Evolutionary conservation across 2,329 filamentous ascomycete species (phyloP), one percentile per base, ranked within the genome.

Genomic region (Aspergillus brunneoviolaceus): DNA sequence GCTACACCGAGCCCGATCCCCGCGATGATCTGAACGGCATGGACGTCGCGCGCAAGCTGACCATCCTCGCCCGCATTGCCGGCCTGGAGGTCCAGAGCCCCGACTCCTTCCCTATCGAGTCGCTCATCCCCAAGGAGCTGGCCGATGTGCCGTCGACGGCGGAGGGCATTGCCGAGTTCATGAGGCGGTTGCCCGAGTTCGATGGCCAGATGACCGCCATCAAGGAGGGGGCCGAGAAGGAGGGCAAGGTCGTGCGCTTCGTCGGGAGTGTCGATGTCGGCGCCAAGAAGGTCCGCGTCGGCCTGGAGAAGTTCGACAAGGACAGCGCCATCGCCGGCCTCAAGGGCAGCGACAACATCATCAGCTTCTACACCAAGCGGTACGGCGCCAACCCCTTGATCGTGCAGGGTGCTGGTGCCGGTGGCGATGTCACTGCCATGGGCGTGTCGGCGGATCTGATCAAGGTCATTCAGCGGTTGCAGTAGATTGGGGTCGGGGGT

Each of bases 281-380:
- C n/a, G 85, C 83, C 63, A 89, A 91, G 74, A 81, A 87, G 68
- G 90, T 98, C 75, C 96, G 93, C 82, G 95, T 99, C 60, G 94
- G 95, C 2, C 79, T 99, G 65, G 89, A 97, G 83, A 91, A 89
- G 79, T 93, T 92, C 69, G 92, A 96, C 67, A 87, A 86, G 68
- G 90, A 89, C 62, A 92, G 96, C 73, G 91, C 95, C 12, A 97
- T 99, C 79, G 95, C 95, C 14, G 89, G 90, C 51, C 83, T 99
- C 60, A 96, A 96, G 84, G 95, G 95, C 39, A 98, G 93, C 76
- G 95, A 98, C 76, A 99, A 99, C 81, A 96, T 99, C 75, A 96
- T 99, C 74, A 96, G 89, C 82, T 97, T 99, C 82, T 96, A 97
- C 79, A 99, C 95, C 5, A 90, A 96, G 83, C 85, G 95, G 70